Evolutionary conservation across 108 stramenopile genomes (phyloP), one percentile per base, ranked within the genome.

Genomic region (Bacterosira constricta): DNA sequence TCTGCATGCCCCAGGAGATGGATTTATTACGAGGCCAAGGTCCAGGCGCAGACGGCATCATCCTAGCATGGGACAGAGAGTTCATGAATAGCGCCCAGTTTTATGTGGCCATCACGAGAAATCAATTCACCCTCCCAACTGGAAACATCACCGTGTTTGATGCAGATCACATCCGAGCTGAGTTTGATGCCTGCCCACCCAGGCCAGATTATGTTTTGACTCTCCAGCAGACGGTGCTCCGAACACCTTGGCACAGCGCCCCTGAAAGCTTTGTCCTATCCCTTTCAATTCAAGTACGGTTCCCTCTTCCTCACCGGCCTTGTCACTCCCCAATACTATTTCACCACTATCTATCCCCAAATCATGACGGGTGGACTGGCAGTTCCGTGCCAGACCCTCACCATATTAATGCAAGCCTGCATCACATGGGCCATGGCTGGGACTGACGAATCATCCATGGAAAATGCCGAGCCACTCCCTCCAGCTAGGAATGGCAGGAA

Each of bases 241-340:
- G 1, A 35, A 55, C 13, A 65, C 72, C 6, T 32, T 51, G 15
- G 63, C 25, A 23, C 12, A 38, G 23, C 30, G 58, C 10, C 56
- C 72, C 1, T 18, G 72, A 13, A 7, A n/a, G 18, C 0, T 11
- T 63, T 8, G 63, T 73, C 20, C 72, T 36, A 29, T 73, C n/a
- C 64, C 64, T 6, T 38, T 56, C 32, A n/a, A n/a, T n/a, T n/a
- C n/a, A 37, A 55, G 18, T 49, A 63, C 31, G 72, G 32, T 15
- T 63, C 44, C 4, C 38, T 73, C 11, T 55, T 37, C 13, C 20
- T 73, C 3, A 23, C n/a, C 1, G 32, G 36, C 5, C 63, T 51
- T 2, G 57, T 70, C 34, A 59, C 31, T 44, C 54, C 58, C 3
- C 58, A 47, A 1, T 50, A 47, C 34, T 70, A 53, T 37, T 67